Conservation (phyloP, 225 moss, liverwort and hornwort species). For the Rhytidiadelphus loreus region DNA sequence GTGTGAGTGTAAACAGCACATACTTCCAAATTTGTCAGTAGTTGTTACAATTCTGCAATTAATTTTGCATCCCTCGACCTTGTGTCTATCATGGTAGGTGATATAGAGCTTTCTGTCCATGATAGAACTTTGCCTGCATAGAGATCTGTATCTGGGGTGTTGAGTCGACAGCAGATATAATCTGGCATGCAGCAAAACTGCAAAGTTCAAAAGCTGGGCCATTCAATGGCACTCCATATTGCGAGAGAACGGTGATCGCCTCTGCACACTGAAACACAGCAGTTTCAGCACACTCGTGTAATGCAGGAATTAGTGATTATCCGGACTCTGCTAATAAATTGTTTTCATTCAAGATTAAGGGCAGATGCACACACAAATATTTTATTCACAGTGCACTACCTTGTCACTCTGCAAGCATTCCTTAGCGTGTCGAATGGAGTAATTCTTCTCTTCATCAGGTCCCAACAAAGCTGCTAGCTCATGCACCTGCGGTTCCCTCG, state of each 20-base stretch:
- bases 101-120: background rate
- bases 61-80: background rate
- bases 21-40: background rate
- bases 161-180: slow-evolving; percentile 32
- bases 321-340: background rate
- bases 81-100: background rate
- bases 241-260: slow-evolving; percentile 57
- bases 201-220: slow-evolving; percentile 59
- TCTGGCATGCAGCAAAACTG: slow-evolving; percentile 46
- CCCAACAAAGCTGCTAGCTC: slow-evolving; percentile 72
- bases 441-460: slow-evolving; percentile 48
- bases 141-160: slow-evolving; percentile 22
- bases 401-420: slow-evolving; percentile 52
- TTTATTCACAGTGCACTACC: slow-evolving; percentile 16
- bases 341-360: background rate
- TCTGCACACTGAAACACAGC: slow-evolving; percentile 40
- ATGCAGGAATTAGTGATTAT: background rate
- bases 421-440: slow-evolving; percentile 76
- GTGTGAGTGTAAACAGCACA: background rate
- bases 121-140: slow-evolving; percentile 31
- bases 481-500: slow-evolving; percentile 50
- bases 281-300: background rate
- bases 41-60: background rate
- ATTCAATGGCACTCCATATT: slow-evolving; percentile 55
- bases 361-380: background rate